Conservation (phyloP, 2,329 filamentous ascomycete species). For the Fusarium sp. region DNA sequence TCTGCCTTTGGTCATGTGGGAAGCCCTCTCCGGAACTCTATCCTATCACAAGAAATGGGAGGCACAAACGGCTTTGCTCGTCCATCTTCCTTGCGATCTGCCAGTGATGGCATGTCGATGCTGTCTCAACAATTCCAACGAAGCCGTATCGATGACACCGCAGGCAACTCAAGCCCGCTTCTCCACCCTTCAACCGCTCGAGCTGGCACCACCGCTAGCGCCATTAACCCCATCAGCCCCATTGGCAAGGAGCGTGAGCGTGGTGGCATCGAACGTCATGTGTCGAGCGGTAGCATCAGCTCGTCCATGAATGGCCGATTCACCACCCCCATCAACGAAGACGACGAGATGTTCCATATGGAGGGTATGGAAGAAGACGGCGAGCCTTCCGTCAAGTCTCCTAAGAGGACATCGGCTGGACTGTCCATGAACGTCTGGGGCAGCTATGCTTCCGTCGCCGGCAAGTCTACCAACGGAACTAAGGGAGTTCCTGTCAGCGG, state of each 20-base stretch:
- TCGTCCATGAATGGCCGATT: constrained; percentile 68
- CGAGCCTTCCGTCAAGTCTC: constrained; percentile 62
- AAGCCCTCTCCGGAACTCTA: constrained; percentile 74
- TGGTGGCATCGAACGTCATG: constrained; percentile 64
- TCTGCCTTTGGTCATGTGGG: constrained; percentile 77
- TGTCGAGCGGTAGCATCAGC: constrained; percentile 70
- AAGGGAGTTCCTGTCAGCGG: constrained; percentile 52
- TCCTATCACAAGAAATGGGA: constrained; percentile 67
- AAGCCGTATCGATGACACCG: constrained; percentile 66
- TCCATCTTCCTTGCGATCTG: constrained; percentile 57
- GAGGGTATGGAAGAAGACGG: constrained; percentile 73
- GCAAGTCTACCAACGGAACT: constrained; percentile 49
- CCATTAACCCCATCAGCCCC: constrained; percentile 56
- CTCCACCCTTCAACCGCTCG: constrained; percentile 64
- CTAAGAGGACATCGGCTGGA: constrained; percentile 65
- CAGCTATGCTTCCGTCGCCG: constrained; percentile 58
- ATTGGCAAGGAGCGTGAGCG: constrained; percentile 58
- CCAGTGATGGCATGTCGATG: constrained; percentile 68
- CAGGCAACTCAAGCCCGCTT: constrained; percentile 60
- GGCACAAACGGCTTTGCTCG: constrained; percentile 57
- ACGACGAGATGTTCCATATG: constrained; percentile 74
- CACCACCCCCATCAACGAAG: constrained; percentile 75
- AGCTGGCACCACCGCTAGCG: constrained; percentile 55
- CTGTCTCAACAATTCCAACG: constrained; percentile 74
- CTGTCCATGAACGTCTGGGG: constrained; percentile 56